These are phyloP conservation scores for Leishmania guyanensis DNA, from an alignment of 208 protist species.

Conservation along the genomic window DNA sequence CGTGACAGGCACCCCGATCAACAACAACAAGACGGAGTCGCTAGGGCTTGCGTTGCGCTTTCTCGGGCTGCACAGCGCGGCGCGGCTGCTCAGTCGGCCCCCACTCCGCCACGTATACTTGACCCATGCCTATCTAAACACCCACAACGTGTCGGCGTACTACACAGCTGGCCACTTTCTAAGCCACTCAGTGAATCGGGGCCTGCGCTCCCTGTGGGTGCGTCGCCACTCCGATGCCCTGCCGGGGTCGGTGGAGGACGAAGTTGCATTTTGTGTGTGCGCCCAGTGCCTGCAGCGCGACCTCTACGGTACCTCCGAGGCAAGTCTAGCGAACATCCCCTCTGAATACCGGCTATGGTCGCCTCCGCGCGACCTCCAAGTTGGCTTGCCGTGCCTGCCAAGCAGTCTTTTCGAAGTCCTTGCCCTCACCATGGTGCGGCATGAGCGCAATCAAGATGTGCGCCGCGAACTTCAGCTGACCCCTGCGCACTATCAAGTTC, in stretches of 20 bases:
- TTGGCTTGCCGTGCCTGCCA: slow-evolving; percentile 9
- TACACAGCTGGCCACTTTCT: not conserved
- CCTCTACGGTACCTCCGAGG: slow-evolving; percentile 6
- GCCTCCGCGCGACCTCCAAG: not conserved
- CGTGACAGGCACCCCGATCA: slow-evolving; percentile 63
- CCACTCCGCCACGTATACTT: not conserved
- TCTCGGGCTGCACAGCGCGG: slow-evolving; percentile 26
- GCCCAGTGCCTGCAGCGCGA: slow-evolving; percentile 9
- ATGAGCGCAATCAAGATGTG: slow-evolving; percentile 44
- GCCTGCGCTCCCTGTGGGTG: not conserved
- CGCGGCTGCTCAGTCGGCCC: slow-evolving; percentile 1
- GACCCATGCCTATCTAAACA: not conserved
- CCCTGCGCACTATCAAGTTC: slow-evolving; percentile 20
- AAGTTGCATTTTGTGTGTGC: slow-evolving; percentile 14
- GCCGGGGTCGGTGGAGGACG: not conserved
- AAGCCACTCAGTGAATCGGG: not conserved
- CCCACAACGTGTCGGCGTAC: not conserved
- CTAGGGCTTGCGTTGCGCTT: slow-evolving; percentile 33
- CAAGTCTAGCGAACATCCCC: not conserved
- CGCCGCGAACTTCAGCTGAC: slow-evolving; percentile 33
- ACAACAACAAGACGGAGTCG: slow-evolving; percentile 43
- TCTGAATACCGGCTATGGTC: not conserved
- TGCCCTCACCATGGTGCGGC: slow-evolving; percentile 41
- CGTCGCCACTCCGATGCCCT: not conserved
- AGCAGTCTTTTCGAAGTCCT: slow-evolving; percentile 28